These are phyloP conservation scores for Lachancea thermotolerans DNA, from an alignment of 805 yeast species.

Conservation along the genomic window DNA sequence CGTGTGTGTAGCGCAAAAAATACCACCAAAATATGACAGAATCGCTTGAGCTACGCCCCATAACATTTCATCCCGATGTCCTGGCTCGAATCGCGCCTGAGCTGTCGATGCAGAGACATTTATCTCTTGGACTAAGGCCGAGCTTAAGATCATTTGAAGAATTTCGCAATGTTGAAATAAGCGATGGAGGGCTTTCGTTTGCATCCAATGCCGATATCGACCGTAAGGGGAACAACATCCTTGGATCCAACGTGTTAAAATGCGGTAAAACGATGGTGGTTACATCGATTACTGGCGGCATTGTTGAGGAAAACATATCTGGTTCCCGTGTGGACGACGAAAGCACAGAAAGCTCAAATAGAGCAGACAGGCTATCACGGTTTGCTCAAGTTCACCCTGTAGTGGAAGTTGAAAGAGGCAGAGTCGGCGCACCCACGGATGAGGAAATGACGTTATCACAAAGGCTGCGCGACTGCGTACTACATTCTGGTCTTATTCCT, in stretches of 20 bases:
- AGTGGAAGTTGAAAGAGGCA: constrained; percentile 70
- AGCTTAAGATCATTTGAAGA: constrained; percentile 64
- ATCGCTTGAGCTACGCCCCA: constrained; percentile 33
- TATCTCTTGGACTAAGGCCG: constrained; percentile 72
- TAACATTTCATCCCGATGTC: constrained; percentile 73
- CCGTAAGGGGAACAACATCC: constrained; percentile 26
- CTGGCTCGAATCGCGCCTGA: constrained; percentile 84
- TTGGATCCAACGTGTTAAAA: constrained; percentile 66
- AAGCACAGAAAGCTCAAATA: constrained; percentile 15
- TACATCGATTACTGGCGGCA: constrained; percentile 63
- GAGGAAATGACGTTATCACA: constrained; percentile 79
- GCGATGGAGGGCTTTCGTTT: constrained; percentile 36
- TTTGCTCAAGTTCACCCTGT: constrained; percentile 55
- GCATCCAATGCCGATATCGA: constrained; percentile 29
- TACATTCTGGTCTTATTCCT: constrained; percentile 49
- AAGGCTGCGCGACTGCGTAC: constrained; percentile 50
- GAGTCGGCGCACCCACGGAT: constrained; percentile 73
- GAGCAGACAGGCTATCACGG: constrained; percentile 25
- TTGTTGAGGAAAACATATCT: constrained; percentile 48
- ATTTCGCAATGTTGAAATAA: constrained; percentile 50
- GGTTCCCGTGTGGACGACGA: constrained; percentile 38
- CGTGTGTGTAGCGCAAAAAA: background rate
- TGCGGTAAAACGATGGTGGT: constrained; percentile 69
- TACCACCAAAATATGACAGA: constrained; percentile 9
- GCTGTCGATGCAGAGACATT: constrained; percentile 68